Percentiles rank a stretch among this genome's conserved stretches.
These are phyloP conservation scores for Fusarium keratoplasticum DNA, from an alignment of 2,329 filamentous ascomycete genomes.

Conservation along the genomic window DNA sequence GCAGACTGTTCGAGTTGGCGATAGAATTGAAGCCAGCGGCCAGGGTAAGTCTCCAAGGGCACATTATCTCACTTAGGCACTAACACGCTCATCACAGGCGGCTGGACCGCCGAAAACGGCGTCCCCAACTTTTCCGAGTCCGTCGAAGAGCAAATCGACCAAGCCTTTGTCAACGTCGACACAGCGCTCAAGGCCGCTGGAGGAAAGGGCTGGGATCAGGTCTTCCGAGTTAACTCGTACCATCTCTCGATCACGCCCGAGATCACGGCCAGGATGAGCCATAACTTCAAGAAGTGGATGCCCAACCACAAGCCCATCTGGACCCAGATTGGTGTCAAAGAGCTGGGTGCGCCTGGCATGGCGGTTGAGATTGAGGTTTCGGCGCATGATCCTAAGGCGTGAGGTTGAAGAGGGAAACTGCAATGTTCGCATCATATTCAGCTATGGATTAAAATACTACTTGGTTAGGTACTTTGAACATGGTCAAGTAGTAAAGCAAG, in stretches of 20 bases:
- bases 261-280: constrained; percentile 51
- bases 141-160: constrained; percentile 57
- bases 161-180: constrained; percentile 67
- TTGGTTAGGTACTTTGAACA: not conserved
- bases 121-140: constrained; percentile 49
- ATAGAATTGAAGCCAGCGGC: constrained; percentile 59
- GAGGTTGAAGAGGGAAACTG: not conserved
- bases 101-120: constrained; percentile 40
- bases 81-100: constrained; percentile 37
- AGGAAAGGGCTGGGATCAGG: constrained; percentile 65
- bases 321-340: constrained; percentile 62
- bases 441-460: not conserved
- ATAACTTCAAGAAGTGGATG: constrained; percentile 61
- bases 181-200: constrained; percentile 60
- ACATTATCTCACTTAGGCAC: not conserved
- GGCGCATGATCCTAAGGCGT: constrained; percentile 44
- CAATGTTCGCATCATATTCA: not conserved
- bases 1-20: constrained; percentile 61
- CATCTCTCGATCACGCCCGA: constrained; percentile 55
- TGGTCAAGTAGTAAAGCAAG: not conserved
- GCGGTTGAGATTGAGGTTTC: constrained; percentile 67
- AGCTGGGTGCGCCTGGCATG: constrained; percentile 62
- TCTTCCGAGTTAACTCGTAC: constrained; percentile 60
- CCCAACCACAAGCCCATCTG: constrained; percentile 63
- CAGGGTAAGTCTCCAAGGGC: constrained; percentile 52